Evolutionary conservation across 495 filamentous ascomycete species (phyloP).

Genomic region (Chaetomium tenue): DNA sequence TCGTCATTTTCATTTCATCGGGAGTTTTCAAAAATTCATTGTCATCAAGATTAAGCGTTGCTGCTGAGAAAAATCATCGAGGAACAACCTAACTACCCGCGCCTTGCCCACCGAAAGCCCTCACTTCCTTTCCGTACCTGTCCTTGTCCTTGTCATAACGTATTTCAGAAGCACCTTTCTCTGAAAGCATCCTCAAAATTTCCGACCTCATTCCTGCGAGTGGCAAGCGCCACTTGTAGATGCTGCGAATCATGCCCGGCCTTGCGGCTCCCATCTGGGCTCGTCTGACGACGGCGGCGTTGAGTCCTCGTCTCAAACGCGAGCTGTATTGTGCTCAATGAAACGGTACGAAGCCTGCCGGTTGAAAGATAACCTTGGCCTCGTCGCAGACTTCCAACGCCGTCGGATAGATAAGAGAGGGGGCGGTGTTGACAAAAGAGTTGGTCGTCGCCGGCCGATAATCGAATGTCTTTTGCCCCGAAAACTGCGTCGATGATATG

Average conservation of each 20-base stretch:
- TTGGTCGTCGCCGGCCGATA: constrained; percentile 50
- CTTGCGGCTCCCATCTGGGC: constrained; percentile 27
- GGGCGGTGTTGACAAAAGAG: constrained; percentile 11
- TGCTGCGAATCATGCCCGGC: constrained; percentile 14
- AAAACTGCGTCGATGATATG: not conserved
- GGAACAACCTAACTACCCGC: constrained; percentile 14
- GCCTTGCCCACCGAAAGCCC: not conserved
- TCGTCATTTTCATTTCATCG: not conserved
- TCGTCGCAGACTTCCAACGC: constrained; percentile 22
- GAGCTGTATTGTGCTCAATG: constrained; percentile 5
- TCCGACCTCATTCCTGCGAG: not conserved
- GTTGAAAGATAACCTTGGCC: constrained; percentile 19
- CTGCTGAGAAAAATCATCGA: not conserved
- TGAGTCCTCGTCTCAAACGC: constrained; percentile 3
- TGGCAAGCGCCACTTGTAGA: constrained; percentile 20
- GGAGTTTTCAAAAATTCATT: constrained; percentile 1
- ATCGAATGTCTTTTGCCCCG: constrained; percentile 41
- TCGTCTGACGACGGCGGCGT: constrained; percentile 12
- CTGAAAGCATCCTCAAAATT: not conserved
- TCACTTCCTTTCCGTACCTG: not conserved
- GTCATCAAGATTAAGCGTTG: not conserved
- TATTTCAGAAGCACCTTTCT: constrained; percentile 14
- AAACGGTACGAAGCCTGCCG: not conserved
- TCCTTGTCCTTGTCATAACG: not conserved
- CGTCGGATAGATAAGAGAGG: constrained; percentile 29